Base-by-base conservation (phyloP, 2,329 filamentous ascomycete species). In the Dactylella cylindrospora region DNA sequence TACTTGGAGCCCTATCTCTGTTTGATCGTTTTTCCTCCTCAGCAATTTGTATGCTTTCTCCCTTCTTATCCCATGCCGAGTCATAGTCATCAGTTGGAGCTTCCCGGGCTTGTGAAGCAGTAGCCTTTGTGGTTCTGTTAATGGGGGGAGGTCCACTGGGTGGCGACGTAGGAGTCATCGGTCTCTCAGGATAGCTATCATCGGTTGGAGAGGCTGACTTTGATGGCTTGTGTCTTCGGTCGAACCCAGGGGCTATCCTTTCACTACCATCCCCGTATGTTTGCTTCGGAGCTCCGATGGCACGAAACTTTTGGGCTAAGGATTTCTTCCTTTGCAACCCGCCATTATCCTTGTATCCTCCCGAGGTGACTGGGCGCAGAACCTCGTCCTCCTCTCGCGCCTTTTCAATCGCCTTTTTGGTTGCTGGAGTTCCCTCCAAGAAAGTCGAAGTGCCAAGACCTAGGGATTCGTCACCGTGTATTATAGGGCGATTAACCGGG, bases 401-500 rank as follows among this genome's bases (percentile, higher is more conserved):
- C 55, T 80, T 79, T 38, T 85, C 80, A 13, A 79, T 80, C 25
- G 80, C 85, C 69, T 91, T 81, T 68, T 84, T 83, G 22, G 90
- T 86, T 22, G 90, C 93, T 10, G 93, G 91, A 1, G 93, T 86
- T 28, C 93, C 93, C 69, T 98, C 93, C 17, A 98, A 75, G 77
- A 97, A 97, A 1, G 93, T 98, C 26, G 90, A 95, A 1, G 90
- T 95, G 47, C 93, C 93, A 5, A 98, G 76, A 7, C 93, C 93
- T 64, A 88, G 76, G 2, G 83, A 85, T 73, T 94, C 84, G 51
- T 90, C 83, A 13, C 91, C 91, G 68, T 97, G 89, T 10, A 97
- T 80, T 22, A 79, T 79, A 7, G 51, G 9, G 7, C 59, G 59
- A 13, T 39, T 57, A 13, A 46, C 36, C 1, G 89, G 82, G 70